These are phyloP conservation scores for Polyporus tsugae DNA, from an alignment of 1,284 basidiomycete species.

Conservation along the genomic window DNA sequence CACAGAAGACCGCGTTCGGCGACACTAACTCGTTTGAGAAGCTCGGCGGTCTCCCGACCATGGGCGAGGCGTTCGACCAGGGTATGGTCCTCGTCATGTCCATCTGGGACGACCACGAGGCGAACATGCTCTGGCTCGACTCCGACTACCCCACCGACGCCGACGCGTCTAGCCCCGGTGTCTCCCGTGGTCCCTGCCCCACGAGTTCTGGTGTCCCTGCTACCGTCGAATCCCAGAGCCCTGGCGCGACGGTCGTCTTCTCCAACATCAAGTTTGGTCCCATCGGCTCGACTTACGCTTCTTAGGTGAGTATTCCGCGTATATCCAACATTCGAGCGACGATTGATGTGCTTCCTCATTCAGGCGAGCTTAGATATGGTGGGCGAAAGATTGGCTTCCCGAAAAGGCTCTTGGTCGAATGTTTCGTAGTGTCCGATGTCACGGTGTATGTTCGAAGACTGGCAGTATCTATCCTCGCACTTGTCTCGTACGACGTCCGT, in stretches of 20 bases:
- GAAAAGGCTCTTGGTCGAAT: background rate
- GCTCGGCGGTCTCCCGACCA: conserved; percentile 47
- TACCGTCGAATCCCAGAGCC: conserved; percentile 51
- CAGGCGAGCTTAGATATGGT: no score
- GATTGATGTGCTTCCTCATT: background rate
- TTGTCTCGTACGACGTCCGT: background rate
- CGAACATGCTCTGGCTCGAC: conserved; percentile 70
- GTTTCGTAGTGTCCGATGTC: background rate
- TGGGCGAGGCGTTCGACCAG: conserved; percentile 52
- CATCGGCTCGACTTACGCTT: conserved; percentile 55
- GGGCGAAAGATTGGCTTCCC: background rate
- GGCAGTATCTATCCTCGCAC: background rate
- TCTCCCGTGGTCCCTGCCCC: conserved; percentile 61
- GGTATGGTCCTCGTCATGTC: conserved; percentile 65
- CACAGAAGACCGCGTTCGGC: conserved; percentile 48
- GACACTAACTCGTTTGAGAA: conserved; percentile 47
- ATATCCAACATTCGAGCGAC: background rate
- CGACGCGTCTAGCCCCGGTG: conserved; percentile 52
- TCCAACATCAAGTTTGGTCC: conserved; percentile 66
- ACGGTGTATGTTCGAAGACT: background rate
- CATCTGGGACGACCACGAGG: conserved; percentile 65
- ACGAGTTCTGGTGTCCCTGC: conserved; percentile 56
- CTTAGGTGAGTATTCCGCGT: conserved; percentile 18
- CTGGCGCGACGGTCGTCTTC: conserved; percentile 56
- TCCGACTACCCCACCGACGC: conserved; percentile 57